Evolutionary conservation across 1,139 yeast genomes (phyloP), one percentile per base, ranked within the genome.

Genomic region (Lizanozyma gosingica): DNA sequence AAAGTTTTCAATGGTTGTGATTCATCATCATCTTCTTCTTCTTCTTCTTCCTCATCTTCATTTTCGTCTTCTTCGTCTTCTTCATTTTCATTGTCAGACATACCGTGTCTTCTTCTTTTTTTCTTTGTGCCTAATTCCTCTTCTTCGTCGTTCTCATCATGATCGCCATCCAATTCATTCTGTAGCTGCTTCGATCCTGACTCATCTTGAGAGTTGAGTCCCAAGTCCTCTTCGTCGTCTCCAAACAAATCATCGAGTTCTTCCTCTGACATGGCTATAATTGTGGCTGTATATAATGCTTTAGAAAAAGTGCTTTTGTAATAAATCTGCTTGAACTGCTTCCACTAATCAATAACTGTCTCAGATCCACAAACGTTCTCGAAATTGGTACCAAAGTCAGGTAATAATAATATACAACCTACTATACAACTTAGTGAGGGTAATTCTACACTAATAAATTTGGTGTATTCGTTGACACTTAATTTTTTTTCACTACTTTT

Each of bases 161-260:
- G 34, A 18, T 33, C 34, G 2, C 14, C 33, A 36, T 29, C 16
- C 43, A n/a, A 35, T 40, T 42, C 39, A 41, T 17, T 41, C 6
- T 42, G 49, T n/a, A 46, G 50, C 8, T 49, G 56, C 3, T 48
- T 14, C 17, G 36, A 14, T 14, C 39, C 35, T 11, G 11, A 22
- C 56, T 16, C n/a, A 4, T 15, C n/a, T n/a, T 17, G 15, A 14
- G 36, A 14, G 14, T 15, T 15, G 4, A 11, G 37, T 40, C 34
- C 42, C 40, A 39, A 46, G 22, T 55, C 67, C 1, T 62, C 69
- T 3, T 63, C 71, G 15, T 65, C 76, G 17, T 69, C 79, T 8
- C 79, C 80, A 49, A 73, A 74, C 46, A 73, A 59, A 46, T 73
- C 71, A 38, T 60, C 72, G n/a, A 58, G 63, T 33, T 65, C 70